Evolutionary conservation across 345 rosid species (phyloP).

Genomic region (Draba incana): DNA sequence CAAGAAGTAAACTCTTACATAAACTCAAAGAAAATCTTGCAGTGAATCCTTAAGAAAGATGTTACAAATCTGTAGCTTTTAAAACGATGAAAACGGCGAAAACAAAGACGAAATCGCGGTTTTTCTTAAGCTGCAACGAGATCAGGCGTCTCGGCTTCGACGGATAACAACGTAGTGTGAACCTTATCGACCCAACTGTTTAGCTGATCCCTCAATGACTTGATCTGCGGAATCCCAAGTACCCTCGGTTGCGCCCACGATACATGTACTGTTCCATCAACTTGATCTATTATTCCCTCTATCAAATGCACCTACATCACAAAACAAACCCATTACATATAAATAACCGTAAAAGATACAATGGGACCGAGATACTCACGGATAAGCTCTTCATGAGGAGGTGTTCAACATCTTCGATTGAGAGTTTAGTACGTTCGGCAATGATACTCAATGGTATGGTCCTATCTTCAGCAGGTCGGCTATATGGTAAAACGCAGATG

Average conservation of each 20-base stretch:
- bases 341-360: conserved; percentile 1
- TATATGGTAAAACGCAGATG: conserved; percentile 37
- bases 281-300: conserved; percentile 94
- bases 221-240: conserved; percentile 87
- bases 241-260: conserved; percentile 99
- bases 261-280: conserved; percentile 83
- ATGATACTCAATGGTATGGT: conserved; percentile 81
- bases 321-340: background rate
- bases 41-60: conserved; percentile 8
- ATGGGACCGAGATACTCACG: conserved; percentile 51
- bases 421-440: conserved; percentile 85
- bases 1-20: background rate
- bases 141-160: conserved; percentile 98
- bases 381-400: conserved; percentile 97
- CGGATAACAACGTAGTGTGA: conserved; percentile 70
- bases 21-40: conserved; percentile 15
- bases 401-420: conserved; percentile 87
- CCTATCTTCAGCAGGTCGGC: conserved; percentile 96
- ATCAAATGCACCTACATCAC: conserved; percentile 84
- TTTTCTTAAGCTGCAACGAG: conserved; percentile 76
- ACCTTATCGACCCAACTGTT: conserved; percentile 87
- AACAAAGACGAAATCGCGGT: background rate
- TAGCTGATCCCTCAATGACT: conserved; percentile 80
- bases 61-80: conserved; percentile 34
- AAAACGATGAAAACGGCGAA: conserved; percentile 3